phyloP scores from a whole-genome alignment of 2,329 filamentous ascomycete genomes.

The Diaporthe citri region DNA sequence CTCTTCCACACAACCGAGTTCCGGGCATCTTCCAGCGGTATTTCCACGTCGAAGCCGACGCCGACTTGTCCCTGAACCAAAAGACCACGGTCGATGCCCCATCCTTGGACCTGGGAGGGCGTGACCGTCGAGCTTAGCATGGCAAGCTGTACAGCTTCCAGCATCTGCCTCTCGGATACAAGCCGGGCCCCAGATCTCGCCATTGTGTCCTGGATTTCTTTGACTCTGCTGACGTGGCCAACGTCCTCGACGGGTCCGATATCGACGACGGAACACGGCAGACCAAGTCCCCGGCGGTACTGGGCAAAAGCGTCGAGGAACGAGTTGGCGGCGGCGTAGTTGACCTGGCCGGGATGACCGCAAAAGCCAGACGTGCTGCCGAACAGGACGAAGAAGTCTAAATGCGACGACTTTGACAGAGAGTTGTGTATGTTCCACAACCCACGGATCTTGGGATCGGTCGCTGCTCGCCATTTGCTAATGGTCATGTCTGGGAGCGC shows the following conservation, averaged over 20 bases:
- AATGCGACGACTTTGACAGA: slow-evolving; percentile 40
- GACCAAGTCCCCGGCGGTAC: slow-evolving; percentile 47
- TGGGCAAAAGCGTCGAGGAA: slow-evolving; percentile 51
- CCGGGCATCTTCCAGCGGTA: slow-evolving; percentile 43
- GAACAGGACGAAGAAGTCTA: slow-evolving; percentile 54
- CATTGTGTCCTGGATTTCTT: slow-evolving; percentile 39
- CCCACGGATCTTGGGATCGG: slow-evolving; percentile 57
- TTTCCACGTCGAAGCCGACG: slow-evolving; percentile 45
- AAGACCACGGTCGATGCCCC: slow-evolving; percentile 28
- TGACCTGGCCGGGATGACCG: slow-evolving; percentile 44
- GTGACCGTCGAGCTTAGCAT: slow-evolving; percentile 38
- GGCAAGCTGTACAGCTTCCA: slow-evolving; percentile 43
- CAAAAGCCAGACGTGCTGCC: slow-evolving; percentile 41
- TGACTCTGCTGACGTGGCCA: slow-evolving; percentile 44
- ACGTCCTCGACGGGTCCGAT: slow-evolving; percentile 50
- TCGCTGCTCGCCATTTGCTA: slow-evolving; percentile 47
- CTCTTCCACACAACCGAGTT: slow-evolving; percentile 2
- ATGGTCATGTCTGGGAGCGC: slow-evolving; percentile 44
- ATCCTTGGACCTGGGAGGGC: background rate
- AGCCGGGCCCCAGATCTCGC: slow-evolving; percentile 42
- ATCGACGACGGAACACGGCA: slow-evolving; percentile 51
- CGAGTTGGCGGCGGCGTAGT: slow-evolving; percentile 53
- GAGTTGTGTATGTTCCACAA: slow-evolving; percentile 55
- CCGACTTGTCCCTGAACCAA: slow-evolving; percentile 41
- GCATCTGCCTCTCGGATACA: slow-evolving; percentile 44